These are phyloP conservation scores for Aspergillus ruber DNA, from an alignment of 2,329 filamentous ascomycete species.

Conservation along the genomic window DNA sequence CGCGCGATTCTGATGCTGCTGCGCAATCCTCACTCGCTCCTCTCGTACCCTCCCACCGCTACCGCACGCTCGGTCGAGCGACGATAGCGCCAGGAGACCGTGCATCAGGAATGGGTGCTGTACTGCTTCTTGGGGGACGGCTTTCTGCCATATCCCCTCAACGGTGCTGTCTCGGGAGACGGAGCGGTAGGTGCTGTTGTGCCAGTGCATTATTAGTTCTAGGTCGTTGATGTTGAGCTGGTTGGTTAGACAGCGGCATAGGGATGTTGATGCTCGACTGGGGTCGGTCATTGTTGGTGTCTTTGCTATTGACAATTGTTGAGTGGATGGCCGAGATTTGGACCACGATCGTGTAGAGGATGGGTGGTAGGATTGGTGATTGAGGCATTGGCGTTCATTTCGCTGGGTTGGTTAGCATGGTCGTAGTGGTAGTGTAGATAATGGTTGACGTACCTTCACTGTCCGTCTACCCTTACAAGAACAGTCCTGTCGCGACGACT, in stretches of 20 bases:
- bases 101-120: constrained; percentile 25
- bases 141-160: constrained; percentile 25
- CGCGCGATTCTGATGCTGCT: constrained; percentile 21
- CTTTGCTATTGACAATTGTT: constrained; percentile 5
- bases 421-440: too few relatives aligned
- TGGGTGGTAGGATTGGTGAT: too few relatives aligned
- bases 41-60: constrained; percentile 10
- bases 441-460: not conserved
- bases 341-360: not conserved
- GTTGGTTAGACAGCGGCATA: not conserved
- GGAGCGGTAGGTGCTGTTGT: constrained; percentile 26
- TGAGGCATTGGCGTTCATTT: too few relatives aligned
- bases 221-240: constrained; percentile 23
- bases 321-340: constrained; percentile 1
- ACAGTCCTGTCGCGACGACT: not conserved
- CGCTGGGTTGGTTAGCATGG: too few relatives aligned
- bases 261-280: constrained; percentile 3
- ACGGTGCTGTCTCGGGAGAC: constrained; percentile 19
- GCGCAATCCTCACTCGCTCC: constrained; percentile 21
- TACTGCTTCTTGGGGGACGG: constrained; percentile 25
- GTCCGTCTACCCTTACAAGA: not conserved
- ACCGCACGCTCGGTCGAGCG: constrained; percentile 23
- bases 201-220: constrained; percentile 32
- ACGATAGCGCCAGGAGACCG: constrained; percentile 30
- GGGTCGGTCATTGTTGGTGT: not conserved